phyloP scores from a whole-genome alignment of 2,329 filamentous ascomycete genomes.

The Neonectria hederae region DNA sequence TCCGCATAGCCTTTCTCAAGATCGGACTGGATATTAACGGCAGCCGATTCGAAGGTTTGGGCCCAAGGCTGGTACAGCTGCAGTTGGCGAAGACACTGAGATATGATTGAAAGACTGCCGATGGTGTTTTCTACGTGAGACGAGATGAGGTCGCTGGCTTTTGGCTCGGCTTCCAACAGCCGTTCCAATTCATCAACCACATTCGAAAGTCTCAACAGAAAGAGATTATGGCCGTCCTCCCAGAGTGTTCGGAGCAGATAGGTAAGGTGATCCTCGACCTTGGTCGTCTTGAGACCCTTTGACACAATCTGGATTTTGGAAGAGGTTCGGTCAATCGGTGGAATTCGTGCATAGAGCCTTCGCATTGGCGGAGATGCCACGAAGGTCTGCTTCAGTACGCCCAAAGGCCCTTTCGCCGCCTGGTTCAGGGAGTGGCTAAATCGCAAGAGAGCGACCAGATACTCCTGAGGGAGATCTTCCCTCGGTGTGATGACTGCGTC shows the following conservation, averaged over 20 bases:
- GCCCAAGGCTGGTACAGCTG: slow-evolving; percentile 61
- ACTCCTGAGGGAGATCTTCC: slow-evolving; percentile 45
- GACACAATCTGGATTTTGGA: slow-evolving; percentile 35
- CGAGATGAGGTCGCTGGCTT: slow-evolving; percentile 51
- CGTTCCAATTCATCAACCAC: slow-evolving; percentile 60
- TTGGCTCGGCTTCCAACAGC: slow-evolving; percentile 50
- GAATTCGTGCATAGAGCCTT: slow-evolving; percentile 44
- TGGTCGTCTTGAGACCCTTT: slow-evolving; percentile 33
- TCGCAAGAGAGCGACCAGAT: slow-evolving; percentile 50
- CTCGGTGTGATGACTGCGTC: slow-evolving; percentile 42
- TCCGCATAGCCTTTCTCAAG: slow-evolving; percentile 43
- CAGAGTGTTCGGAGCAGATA: slow-evolving; percentile 51
- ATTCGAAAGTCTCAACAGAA: slow-evolving; percentile 46
- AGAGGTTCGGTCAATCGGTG: slow-evolving; percentile 32
- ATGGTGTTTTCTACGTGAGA: slow-evolving; percentile 48
- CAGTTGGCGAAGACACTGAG: slow-evolving; percentile 56
- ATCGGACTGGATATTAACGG: slow-evolving; percentile 34
- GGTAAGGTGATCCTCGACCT: slow-evolving; percentile 41
- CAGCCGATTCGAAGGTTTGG: slow-evolving; percentile 47
- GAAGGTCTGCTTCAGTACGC: slow-evolving; percentile 34
- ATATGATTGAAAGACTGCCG: slow-evolving; percentile 56
- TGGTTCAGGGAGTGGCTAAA: slow-evolving; percentile 51
- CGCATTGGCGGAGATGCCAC: slow-evolving; percentile 54
- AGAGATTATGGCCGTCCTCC: slow-evolving; percentile 47
- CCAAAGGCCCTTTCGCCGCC: slow-evolving; percentile 44